These are phyloP conservation scores for Ogataea nonfermentans DNA, from an alignment of 805 yeast species.

Conservation along the genomic window DNA sequence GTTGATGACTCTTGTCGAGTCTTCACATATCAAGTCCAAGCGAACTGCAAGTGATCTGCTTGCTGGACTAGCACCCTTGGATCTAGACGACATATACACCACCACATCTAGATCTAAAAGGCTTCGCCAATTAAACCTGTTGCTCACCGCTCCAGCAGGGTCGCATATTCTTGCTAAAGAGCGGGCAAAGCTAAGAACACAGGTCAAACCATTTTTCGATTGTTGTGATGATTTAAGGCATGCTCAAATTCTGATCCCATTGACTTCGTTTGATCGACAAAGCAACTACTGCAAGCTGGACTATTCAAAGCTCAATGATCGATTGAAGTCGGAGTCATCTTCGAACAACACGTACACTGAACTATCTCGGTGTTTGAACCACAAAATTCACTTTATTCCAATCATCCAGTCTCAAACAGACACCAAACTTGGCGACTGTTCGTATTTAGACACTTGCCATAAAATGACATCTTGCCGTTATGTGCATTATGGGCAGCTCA, in stretches of 20 bases:
- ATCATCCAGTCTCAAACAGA: conserved; percentile 64
- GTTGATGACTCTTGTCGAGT: conserved; percentile 24
- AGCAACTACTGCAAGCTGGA: conserved; percentile 31
- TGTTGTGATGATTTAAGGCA: conserved; percentile 48
- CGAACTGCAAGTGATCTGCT: conserved; percentile 22
- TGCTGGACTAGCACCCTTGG: conserved; percentile 25
- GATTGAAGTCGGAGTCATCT: conserved; percentile 6
- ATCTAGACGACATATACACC: conserved; percentile 28
- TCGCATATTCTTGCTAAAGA: conserved; percentile 40
- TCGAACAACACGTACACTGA: conserved; percentile 10
- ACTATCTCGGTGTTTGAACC: conserved; percentile 33
- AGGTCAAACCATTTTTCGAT: conserved; percentile 43
- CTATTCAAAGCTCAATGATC: conserved; percentile 26
- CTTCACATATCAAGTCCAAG: conserved; percentile 15
- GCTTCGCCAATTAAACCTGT: conserved; percentile 25
- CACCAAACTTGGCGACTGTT: conserved; percentile 76
- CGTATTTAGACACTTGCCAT: conserved; percentile 92
- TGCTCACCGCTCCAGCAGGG: conserved; percentile 35
- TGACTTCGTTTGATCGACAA: conserved; percentile 25
- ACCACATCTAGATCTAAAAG: conserved; percentile 29
- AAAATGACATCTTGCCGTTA: conserved; percentile 77
- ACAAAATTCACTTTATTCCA: conserved; percentile 54
- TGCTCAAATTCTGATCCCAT: conserved; percentile 23
- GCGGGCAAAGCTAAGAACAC: conserved; percentile 39
- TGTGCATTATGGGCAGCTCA: conserved; percentile 65